Percentiles rank a stretch among this genome's conserved stretches.
Conservation (phyloP, 1,139 yeast genomes). For the Nematodospora anomalae region DNA sequence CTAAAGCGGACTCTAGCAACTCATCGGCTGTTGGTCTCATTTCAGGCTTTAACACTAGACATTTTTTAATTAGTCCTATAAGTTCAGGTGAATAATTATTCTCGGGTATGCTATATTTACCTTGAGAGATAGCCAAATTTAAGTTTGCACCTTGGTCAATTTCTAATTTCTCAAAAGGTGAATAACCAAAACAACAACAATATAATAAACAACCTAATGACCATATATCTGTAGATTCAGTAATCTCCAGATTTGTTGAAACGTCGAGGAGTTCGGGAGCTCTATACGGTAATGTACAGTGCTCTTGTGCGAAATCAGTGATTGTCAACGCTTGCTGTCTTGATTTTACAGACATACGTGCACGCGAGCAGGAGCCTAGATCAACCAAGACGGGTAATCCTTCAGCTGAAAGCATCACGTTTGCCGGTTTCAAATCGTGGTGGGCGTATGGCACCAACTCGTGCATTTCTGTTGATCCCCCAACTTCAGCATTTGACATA, state of each 20-base stretch:
- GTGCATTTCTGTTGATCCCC: constrained; percentile 46
- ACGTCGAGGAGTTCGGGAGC: constrained; percentile 90
- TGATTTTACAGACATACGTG: constrained; percentile 52
- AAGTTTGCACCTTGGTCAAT: constrained; percentile 80
- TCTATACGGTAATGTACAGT: constrained; percentile 82
- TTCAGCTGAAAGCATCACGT: constrained; percentile 73
- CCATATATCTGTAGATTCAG: constrained; percentile 86
- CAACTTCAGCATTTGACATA: constrained; percentile 6
- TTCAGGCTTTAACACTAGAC: constrained; percentile 60
- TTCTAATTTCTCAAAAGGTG: constrained; percentile 88
- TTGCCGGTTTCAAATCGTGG: constrained; percentile 85
- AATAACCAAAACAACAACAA: constrained; percentile 71
- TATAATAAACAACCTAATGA: constrained; percentile 83
- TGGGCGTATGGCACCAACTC: constrained; percentile 77
- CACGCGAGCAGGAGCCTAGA: constrained; percentile 75
- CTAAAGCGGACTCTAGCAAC: constrained; percentile 50
- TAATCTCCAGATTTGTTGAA: constrained; percentile 58
- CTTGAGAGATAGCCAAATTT: constrained; percentile 72
- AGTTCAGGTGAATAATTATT: constrained; percentile 53
- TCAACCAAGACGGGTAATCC: constrained; percentile 82
- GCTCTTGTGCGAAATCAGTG: constrained; percentile 82
- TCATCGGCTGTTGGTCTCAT: constrained; percentile 65
- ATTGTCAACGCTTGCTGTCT: constrained; percentile 73
- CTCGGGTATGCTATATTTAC: constrained; percentile 64
- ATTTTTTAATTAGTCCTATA: constrained; percentile 53